These are phyloP conservation scores for Cladophialophora chaetospira DNA, from an alignment of 2,329 filamentous ascomycete genomes.

Conservation along the genomic window DNA sequence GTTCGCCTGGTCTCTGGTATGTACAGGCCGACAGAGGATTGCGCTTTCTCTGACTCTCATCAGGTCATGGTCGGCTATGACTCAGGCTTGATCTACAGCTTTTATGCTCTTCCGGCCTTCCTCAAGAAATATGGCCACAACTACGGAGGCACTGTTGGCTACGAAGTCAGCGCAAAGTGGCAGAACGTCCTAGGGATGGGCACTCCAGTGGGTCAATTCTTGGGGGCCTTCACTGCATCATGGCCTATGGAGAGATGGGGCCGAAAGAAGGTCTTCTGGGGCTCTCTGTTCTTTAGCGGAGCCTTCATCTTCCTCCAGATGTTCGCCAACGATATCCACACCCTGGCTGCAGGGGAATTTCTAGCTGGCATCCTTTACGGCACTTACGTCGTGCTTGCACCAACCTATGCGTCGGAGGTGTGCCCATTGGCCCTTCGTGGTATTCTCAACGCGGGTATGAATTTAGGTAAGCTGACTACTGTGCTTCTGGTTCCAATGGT, in stretches of 20 bases:
- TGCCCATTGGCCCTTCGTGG: constrained; percentile 32
- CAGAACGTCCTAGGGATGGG: constrained; percentile 60
- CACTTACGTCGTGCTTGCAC: constrained; percentile 47
- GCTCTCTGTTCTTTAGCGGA: constrained; percentile 54
- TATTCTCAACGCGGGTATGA: constrained; percentile 41
- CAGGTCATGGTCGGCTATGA: constrained; percentile 46
- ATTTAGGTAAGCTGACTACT: too few species aligned
- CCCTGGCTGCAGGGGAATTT: constrained; percentile 39
- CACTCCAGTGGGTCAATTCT: constrained; percentile 63
- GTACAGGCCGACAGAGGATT: not conserved
- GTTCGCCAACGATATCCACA: constrained; percentile 40
- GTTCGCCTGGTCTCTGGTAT: constrained; percentile 31
- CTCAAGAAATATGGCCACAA: constrained; percentile 35
- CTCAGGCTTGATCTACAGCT: constrained; percentile 34
- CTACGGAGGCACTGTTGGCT: constrained; percentile 38
- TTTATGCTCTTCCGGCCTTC: constrained; percentile 37
- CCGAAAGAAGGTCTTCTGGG: constrained; percentile 65
- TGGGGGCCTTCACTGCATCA: constrained; percentile 68
- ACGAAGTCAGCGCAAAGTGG: constrained; percentile 58
- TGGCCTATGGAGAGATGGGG: constrained; percentile 65
- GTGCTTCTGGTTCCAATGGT: too few species aligned
- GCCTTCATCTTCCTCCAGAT: constrained; percentile 42
- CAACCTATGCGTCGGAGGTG: constrained; percentile 38
- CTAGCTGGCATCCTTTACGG: constrained; percentile 46
- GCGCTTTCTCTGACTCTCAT: not conserved